Conservation (phyloP, 768 basidiomycete species). For the Termitomyces sp. region DNA sequence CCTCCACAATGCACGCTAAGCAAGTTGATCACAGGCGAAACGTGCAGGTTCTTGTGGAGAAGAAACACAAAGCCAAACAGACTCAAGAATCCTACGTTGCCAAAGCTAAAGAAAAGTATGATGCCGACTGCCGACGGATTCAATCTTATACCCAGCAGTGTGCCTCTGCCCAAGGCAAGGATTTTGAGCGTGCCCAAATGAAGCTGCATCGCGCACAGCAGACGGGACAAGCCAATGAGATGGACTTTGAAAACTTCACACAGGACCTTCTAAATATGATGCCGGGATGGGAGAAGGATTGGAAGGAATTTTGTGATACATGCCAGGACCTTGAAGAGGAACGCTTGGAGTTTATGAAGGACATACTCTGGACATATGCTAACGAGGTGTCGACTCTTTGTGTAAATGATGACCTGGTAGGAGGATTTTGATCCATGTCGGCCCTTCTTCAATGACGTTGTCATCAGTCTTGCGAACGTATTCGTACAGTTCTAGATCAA, state of each 20-base stretch:
- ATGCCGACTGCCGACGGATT: constrained; percentile 81
- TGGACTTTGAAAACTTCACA: constrained; percentile 82
- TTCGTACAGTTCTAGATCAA: constrained; percentile 81
- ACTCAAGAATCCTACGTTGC: constrained; percentile 78
- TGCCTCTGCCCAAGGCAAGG: constrained; percentile 79
- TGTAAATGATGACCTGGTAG: constrained; percentile 85
- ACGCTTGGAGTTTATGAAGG: constrained; percentile 88
- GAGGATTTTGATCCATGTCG: not conserved
- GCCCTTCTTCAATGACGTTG: not conserved
- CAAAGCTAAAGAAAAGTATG: constrained; percentile 89
- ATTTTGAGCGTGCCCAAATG: constrained; percentile 78
- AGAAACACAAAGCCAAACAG: constrained; percentile 82
- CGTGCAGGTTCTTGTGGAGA: constrained; percentile 74
- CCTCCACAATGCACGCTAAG: constrained; percentile 53
- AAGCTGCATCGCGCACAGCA: constrained; percentile 83
- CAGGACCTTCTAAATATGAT: constrained; percentile 68
- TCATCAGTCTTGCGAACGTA: constrained; percentile 80
- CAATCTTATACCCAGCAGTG: constrained; percentile 87
- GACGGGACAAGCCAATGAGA: constrained; percentile 86
- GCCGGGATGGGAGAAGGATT: constrained; percentile 84
- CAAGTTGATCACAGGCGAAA: constrained; percentile 66
- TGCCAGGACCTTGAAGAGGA: constrained; percentile 98
- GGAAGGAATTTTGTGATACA: constrained; percentile 94
- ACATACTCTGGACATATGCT: constrained; percentile 91
- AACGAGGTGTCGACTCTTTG: constrained; percentile 94